A percentile compares a stretch with the other conserved stretches of the same genome.
phyloP scores from a whole-genome alignment of 2,329 filamentous ascomycete genomes.

The Coleophoma crateriformis region DNA sequence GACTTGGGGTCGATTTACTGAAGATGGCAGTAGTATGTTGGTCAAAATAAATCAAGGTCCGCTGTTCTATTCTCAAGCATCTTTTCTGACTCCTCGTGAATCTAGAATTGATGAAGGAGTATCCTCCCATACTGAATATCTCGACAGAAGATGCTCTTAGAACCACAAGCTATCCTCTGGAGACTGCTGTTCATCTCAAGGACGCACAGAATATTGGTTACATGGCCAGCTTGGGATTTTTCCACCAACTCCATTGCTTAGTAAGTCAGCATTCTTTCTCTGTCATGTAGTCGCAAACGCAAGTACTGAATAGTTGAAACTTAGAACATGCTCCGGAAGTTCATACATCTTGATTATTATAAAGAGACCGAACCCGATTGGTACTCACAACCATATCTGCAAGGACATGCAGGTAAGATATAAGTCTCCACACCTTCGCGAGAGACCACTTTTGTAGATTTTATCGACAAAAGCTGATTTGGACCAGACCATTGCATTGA shows the following conservation, averaged over 20 bases:
- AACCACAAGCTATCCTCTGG: no score
- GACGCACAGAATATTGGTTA: not conserved
- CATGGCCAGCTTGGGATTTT: not conserved
- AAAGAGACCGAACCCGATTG: not conserved
- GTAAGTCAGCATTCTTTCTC: not conserved
- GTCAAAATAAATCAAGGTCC: no score
- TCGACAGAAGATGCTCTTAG: no score
- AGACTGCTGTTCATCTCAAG: no score
- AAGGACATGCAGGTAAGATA: not conserved
- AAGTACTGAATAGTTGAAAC: not conserved
- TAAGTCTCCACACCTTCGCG: not conserved
- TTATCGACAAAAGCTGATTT: not conserved
- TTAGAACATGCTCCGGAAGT: not conserved
- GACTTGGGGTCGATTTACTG: no score
- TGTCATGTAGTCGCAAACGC: not conserved
- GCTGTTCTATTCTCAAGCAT: no score
- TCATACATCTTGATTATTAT: not conserved
- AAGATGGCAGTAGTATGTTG: no score
- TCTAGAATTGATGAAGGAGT: no score
- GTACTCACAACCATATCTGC: not conserved
- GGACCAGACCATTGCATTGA: not conserved
- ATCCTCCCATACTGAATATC: no score
- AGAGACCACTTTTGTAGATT: not conserved
- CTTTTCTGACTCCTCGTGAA: no score
- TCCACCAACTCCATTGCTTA: not conserved